Conservation (phyloP, 371 early-diverging fungal genomes). For the Circinella minor region DNA sequence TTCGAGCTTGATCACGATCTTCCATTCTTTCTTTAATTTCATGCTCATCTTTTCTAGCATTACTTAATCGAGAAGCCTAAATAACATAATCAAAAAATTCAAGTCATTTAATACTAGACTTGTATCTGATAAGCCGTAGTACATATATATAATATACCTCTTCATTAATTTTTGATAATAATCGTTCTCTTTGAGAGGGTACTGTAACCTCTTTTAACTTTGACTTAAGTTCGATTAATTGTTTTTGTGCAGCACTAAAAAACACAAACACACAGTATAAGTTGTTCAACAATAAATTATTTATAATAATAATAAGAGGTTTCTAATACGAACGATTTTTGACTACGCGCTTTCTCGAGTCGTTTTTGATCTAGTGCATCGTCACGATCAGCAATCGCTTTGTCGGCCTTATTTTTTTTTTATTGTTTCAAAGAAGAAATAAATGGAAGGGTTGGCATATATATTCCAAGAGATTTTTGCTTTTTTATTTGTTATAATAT, state of each 20-base stretch:
- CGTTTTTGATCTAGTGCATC: slow-evolving; percentile 58
- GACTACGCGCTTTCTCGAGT: slow-evolving; percentile 52
- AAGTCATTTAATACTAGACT: too few relatives aligned
- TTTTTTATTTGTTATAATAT: neutral
- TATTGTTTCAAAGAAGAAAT: neutral
- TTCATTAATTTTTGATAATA: slow-evolving; percentile 37
- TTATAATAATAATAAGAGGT: neutral
- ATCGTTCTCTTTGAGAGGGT: slow-evolving; percentile 19
- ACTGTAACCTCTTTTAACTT: slow-evolving; percentile 37
- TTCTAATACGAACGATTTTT: slow-evolving; percentile 37
- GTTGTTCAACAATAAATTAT: neutral
- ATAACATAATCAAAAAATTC: too few relatives aligned
- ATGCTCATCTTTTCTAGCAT: slow-evolving; percentile 46
- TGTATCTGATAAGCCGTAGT: too few relatives aligned
- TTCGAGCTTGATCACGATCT: slow-evolving; percentile 29
- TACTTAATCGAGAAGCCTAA: slow-evolving; percentile 39
- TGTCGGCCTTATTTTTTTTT: slow-evolving; percentile 51
- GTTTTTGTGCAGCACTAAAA: slow-evolving; percentile 34
- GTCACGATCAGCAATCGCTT: slow-evolving; percentile 63
- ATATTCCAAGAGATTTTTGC: neutral
- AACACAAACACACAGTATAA: neutral
- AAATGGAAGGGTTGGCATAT: too few relatives aligned
- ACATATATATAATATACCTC: slow-evolving; percentile 20
- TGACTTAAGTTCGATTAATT: slow-evolving; percentile 37
- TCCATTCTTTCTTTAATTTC: slow-evolving; percentile 53